phyloP scores from a whole-genome alignment of 176 grass and related monocot species.

The Musa beccarii region DNA sequence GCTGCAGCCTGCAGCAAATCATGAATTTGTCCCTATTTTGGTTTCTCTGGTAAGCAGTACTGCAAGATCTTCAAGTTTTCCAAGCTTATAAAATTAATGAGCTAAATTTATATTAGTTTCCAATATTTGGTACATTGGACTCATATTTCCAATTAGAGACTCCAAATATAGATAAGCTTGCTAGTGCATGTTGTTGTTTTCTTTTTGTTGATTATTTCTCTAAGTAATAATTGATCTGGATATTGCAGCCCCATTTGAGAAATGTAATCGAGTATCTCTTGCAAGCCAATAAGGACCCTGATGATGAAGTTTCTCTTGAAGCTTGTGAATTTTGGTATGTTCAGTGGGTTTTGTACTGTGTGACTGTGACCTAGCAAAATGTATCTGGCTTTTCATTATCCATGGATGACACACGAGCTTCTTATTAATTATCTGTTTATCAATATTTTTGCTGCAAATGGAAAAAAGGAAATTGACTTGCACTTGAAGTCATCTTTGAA shows the following conservation, averaged over 20 bases:
- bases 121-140: background rate
- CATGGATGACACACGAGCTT: background rate
- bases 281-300: slow-evolving; percentile 84
- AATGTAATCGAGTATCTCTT: slow-evolving; percentile 85
- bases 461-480: too few relatives aligned
- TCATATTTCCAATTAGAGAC: background rate
- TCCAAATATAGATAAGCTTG: background rate
- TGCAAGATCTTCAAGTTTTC: too few relatives aligned
- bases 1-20: background rate
- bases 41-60: background rate
- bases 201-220: background rate
- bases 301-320: slow-evolving; percentile 88
- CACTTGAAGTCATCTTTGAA: too few relatives aligned
- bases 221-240: slow-evolving; percentile 3
- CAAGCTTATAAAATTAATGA: too few relatives aligned
- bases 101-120: too few relatives aligned
- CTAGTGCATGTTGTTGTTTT: background rate
- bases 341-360: background rate
- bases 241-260: slow-evolving; percentile 78
- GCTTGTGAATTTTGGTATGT: slow-evolving; percentile 95
- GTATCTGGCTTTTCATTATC: background rate
- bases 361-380: background rate
- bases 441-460: too few relatives aligned
- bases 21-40: background rate
- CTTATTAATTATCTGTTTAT: too few relatives aligned